phyloP scores from a whole-genome alignment of 768 basidiomycete species.

The Amanita molliuscula region DNA sequence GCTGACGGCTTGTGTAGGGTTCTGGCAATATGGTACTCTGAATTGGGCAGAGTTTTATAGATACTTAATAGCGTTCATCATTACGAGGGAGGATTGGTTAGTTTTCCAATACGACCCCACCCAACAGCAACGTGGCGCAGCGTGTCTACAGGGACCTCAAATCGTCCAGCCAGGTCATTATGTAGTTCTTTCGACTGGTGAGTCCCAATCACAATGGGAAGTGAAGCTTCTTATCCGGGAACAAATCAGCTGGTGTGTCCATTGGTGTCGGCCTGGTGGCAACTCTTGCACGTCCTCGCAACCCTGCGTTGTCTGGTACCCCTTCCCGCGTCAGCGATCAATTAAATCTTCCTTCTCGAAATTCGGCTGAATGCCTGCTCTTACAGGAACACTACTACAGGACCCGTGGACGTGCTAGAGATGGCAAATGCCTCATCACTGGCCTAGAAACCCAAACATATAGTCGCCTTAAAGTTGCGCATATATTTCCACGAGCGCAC shows the following conservation, averaged over 20 bases:
- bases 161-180: constrained; percentile 7
- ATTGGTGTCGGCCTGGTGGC: constrained; percentile 6
- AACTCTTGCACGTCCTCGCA: constrained; percentile 8
- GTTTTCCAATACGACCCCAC: constrained; percentile 9
- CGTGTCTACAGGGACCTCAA: constrained; percentile 4
- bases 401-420: constrained; percentile 9
- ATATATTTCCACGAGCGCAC: constrained; percentile 17
- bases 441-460: constrained; percentile 5
- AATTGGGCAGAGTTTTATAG: constrained; percentile 11
- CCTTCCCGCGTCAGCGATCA: constrained; percentile 3
- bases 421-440: constrained; percentile 13
- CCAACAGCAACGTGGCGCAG: background rate
- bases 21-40: constrained; percentile 13
- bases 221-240: too few relatives aligned
- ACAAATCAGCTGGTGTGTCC: constrained; percentile 6
- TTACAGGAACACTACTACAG: constrained; percentile 8
- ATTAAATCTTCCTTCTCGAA: background rate
- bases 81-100: constrained; percentile 3
- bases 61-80: constrained; percentile 9
- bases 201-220: constrained; percentile 2
- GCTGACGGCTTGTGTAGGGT: too few relatives aligned
- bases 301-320: constrained; percentile 8
- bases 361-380: constrained; percentile 1
- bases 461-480: constrained; percentile 11
- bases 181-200: background rate